Evolutionary conservation across 2,329 filamentous ascomycete genomes (phyloP), one percentile per base, ranked within the genome.

Genomic region (Paraphoma sp.): DNA sequence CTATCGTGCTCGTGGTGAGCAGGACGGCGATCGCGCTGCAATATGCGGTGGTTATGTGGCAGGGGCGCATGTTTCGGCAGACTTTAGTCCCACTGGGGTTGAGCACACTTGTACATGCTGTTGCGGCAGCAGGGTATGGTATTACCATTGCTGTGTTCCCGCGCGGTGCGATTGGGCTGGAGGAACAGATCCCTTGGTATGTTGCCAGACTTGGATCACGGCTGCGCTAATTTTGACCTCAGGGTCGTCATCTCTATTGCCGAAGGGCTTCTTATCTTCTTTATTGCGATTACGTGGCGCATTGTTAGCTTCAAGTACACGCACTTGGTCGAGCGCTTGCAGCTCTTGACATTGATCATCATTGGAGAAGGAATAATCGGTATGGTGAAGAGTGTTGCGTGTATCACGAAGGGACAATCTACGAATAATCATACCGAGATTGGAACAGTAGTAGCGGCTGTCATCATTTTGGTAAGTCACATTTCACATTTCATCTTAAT

Each of bases 281-380:
- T 65, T 16, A 67, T 68, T 17, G 63, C 63, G n/a, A 69, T 68
- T 57, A 56, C 55, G 7, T 87, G 80, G 65, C 76, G 81, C 3
- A 80, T 83, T 14, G 78, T 88, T 43, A 84, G 83, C 47, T 86
- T 89, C 64, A 81, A 84, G 46, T 76, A 82, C 46, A 88, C 84
- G 0, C 85, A 87, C 64, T 71, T 89, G 33, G 84, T 85, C 52
- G 84, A 86, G 62, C 80, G 87, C 6, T 80, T 89, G 77, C 82
- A 81, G 5, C 78, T 87, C 1, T 77, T 88, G 52, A 88, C 86
- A 0, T 77, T 88, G 41, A 87, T 89, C 58, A 85, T 89, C 52
- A 81, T 88, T 48, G 86, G 87, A 14, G 86, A 88, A 64, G 85
- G 85, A 40, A 83, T 87, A 30, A 86, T 88, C 28, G 81, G 83